Evolutionary conservation across 129 eudicot species (phyloP), one percentile per base, ranked within the genome.

Genomic region (Flaveria ramosissima): DNA sequence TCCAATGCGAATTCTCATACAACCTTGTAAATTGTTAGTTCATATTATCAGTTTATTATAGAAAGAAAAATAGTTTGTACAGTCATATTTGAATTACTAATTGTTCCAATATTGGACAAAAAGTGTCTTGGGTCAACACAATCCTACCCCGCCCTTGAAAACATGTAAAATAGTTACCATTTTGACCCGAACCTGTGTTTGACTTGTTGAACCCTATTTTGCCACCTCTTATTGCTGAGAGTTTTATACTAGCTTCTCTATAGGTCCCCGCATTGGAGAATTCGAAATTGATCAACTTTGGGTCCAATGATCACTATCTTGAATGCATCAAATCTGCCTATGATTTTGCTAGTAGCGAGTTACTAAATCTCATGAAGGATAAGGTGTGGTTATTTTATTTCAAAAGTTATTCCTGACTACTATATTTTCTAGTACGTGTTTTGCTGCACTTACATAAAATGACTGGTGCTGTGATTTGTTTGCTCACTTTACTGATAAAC

Each of bases 311-410:
- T 89, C 97, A 92, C 46, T 91, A 91, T 79, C 93, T 91, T 72
- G 97, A 94, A 80, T 89, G 97, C 77, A 87, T 94, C 41, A 94
- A 94, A 80, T 73, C 89, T 78, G 98, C 98, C 72, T 94, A 94
- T 80, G 97, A 94, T 81, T 94, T 91, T 87, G 88, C 98, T 67
- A 94, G 98, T 69, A 89, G 96, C 50, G 98, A 94, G 84, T 89
- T 94, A 78, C 80, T 94, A 79, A 94, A 84, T 89, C 96, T 94
- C 83, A 82, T 94, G 68, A 94, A 85, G 83, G 96, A 94, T 42
- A 94, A 94, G 97, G 98, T 94, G 74, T 51, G 78, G 52, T 64
- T 63, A 57, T 68, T n/a, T 74, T 53, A 26, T 78, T 70, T 68
- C 63, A 60, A 57, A 43, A 43, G 30, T 50, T 69, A 47, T 62